Evolutionary conservation across 805 yeast genomes (phyloP), one percentile per base, ranked within the genome.

Genomic region (Ascoidea asiatica): DNA sequence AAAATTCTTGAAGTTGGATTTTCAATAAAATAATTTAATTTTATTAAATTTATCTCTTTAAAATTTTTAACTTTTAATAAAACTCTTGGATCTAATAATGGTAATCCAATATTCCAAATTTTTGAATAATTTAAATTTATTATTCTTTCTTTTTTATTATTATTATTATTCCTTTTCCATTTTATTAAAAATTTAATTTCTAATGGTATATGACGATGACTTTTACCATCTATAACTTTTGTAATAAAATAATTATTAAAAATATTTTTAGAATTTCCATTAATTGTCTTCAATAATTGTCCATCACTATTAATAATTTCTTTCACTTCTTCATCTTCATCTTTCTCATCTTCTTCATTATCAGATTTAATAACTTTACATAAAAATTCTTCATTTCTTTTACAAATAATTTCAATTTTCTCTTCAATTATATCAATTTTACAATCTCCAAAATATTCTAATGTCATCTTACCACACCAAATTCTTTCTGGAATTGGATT

Each of bases 1-100:
- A 86, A 76, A 2, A 80, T 70, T 39, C 81, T 66, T 2, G 81
- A 68, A 0, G 94, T 81, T 13, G 94, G 88, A 54, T 85, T 85
- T 55, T 85, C 95, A 42, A 85, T 54, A 43, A 69, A 66, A 55
- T 74, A 84, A 13, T 55, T 63, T 39, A 76, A 56, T 39, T 55
- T 58, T 15, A 65, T 51, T 1, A 47, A 49, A 23, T 50, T 53
- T 29, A 49, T 18, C 11, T 49, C 48, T 29, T 52, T 52, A 4
- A 20, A 11, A 41, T 15, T n/a, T 6, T 48, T 50, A 3, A 66
- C 55, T n/a, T 58, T 61, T 3, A 80, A 64, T 29, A 83, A 57
- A 2, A 79, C 77, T 43, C 92, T 59, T 4, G 92, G 90, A 53
- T 83, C 90, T 46, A 77, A 66, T 42, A 79, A 65, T 2, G 89